Conservation (phyloP, 345 rosid species). For the Aquilaria malaccensis region DNA sequence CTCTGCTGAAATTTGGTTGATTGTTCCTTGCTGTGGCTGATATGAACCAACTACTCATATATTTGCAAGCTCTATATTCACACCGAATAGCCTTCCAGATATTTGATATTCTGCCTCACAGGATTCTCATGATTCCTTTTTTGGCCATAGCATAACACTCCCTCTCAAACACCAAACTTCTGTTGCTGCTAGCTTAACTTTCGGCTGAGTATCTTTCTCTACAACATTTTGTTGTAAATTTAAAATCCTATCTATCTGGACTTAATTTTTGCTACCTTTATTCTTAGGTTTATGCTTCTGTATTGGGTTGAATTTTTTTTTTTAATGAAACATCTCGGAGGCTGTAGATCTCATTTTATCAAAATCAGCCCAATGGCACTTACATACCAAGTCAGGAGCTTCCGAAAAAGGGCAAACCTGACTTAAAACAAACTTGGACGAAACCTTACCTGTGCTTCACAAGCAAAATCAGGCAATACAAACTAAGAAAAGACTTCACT, state of each 20-base stretch:
- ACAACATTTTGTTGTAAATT: no score
- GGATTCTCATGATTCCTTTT: slow-evolving; percentile 29
- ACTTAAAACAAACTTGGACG: no score
- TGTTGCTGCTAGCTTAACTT: slow-evolving; percentile 14
- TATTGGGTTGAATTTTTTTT: no score
- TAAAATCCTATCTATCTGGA: background rate
- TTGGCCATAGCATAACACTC: background rate
- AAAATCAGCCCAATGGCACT: no score
- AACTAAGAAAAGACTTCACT: no score
- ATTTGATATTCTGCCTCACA: slow-evolving; percentile 29
- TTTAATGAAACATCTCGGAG: no score
- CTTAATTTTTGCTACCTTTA: background rate
- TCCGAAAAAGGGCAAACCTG: no score
- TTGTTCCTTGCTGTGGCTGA: slow-evolving; percentile 10
- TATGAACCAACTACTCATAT: background rate
- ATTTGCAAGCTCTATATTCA: background rate
- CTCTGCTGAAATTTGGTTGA: slow-evolving; percentile 2
- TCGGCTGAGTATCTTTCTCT: slow-evolving; percentile 5
- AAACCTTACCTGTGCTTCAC: no score
- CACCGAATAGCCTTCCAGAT: slow-evolving; percentile 4
- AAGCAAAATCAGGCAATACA: no score
- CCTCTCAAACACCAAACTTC: background rate
- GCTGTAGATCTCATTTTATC: no score
- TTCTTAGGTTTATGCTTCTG: background rate
- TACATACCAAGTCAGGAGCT: no score